phyloP scores from a whole-genome alignment of 2,329 filamentous ascomycete genomes.

The Fusarium xyrophilum region DNA sequence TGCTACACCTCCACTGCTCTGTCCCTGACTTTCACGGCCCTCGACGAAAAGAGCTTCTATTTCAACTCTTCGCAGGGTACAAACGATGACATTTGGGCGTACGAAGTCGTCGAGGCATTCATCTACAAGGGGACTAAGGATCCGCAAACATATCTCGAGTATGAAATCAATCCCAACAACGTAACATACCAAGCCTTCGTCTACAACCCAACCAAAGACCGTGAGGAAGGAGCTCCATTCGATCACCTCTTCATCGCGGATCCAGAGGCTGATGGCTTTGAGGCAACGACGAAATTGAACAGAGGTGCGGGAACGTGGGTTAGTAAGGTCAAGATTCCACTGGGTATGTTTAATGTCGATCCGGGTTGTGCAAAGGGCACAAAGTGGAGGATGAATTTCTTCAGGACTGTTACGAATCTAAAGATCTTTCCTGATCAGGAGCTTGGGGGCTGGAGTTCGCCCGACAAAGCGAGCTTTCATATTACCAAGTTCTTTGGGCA shows the following conservation, averaged over 20 bases:
- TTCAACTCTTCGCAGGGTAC: slow-evolving; percentile 52
- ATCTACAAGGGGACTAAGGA: slow-evolving; percentile 54
- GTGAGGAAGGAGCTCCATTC: slow-evolving; percentile 50
- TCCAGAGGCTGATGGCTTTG: slow-evolving; percentile 52
- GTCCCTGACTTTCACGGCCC: slow-evolving; percentile 53
- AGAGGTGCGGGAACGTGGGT: slow-evolving; percentile 48
- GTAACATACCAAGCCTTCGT: slow-evolving; percentile 59
- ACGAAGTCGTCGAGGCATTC: slow-evolving; percentile 61
- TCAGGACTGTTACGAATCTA: slow-evolving; percentile 54
- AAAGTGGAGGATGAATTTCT: slow-evolving; percentile 61
- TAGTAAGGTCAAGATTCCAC: slow-evolving; percentile 52
- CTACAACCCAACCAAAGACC: slow-evolving; percentile 58
- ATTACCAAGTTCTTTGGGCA: slow-evolving; percentile 55
- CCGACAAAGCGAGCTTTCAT: slow-evolving; percentile 56
- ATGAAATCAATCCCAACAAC: slow-evolving; percentile 60
- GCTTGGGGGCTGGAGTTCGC: slow-evolving; percentile 55
- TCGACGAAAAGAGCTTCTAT: slow-evolving; percentile 56
- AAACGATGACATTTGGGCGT: slow-evolving; percentile 57
- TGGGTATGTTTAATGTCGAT: slow-evolving; percentile 59
- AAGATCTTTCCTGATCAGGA: slow-evolving; percentile 53
- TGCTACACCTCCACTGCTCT: slow-evolving; percentile 54
- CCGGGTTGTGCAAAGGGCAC: slow-evolving; percentile 51
- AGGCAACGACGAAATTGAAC: slow-evolving; percentile 50
- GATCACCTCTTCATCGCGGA: slow-evolving; percentile 53
- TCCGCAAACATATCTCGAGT: slow-evolving; percentile 58